Evolutionary conservation across 2,329 filamentous ascomycete genomes (phyloP).

Genomic region (Neopestalotiopsis rosae): DNA sequence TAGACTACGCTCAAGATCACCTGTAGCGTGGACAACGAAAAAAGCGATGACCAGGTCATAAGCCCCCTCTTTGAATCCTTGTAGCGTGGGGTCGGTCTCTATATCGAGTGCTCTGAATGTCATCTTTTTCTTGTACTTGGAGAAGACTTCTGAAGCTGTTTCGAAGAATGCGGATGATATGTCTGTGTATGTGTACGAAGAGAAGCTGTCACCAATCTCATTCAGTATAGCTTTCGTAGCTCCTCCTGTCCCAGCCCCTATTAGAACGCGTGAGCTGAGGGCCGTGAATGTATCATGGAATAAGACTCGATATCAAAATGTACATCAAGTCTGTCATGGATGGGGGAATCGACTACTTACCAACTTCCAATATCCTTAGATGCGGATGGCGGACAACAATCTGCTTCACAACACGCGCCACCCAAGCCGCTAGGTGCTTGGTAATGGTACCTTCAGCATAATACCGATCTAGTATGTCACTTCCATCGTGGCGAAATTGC

Average conservation of each 20-base stretch:
- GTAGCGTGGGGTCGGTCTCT: slow-evolving; percentile 30
- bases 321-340: background rate
- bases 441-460: slow-evolving; percentile 19
- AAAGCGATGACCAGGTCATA: slow-evolving; percentile 40
- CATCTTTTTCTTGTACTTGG: slow-evolving; percentile 31
- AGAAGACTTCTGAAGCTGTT: slow-evolving; percentile 35
- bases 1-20: slow-evolving; percentile 26
- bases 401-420: slow-evolving; percentile 17
- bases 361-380: slow-evolving; percentile 24
- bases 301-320: background rate
- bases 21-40: slow-evolving; percentile 35
- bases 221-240: slow-evolving; percentile 40
- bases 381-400: slow-evolving; percentile 20
- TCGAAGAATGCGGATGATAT: slow-evolving; percentile 43
- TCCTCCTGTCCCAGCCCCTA: slow-evolving; percentile 42
- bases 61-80: slow-evolving; percentile 34
- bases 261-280: background rate
- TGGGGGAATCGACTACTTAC: background rate
- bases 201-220: slow-evolving; percentile 27
- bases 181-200: slow-evolving; percentile 47
- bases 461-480: slow-evolving; percentile 12
- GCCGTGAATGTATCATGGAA: background rate
- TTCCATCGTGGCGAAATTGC: slow-evolving; percentile 4
- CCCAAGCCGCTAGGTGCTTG: background rate
- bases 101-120: slow-evolving; percentile 36